Evolutionary conservation across 148 eudicot genomes (phyloP).

Genomic region (Fallopia convolvulus): DNA sequence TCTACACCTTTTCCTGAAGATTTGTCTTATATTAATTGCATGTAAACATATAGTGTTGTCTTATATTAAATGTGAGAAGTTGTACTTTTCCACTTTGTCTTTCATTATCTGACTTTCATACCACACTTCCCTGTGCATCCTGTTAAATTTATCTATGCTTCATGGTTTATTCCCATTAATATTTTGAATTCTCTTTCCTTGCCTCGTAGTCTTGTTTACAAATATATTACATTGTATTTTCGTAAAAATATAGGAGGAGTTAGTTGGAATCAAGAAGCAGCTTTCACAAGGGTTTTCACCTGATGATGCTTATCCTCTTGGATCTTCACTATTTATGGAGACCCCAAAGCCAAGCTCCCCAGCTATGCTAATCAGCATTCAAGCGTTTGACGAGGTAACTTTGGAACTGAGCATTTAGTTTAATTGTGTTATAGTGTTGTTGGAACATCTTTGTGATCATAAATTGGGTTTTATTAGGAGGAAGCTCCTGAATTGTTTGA

Average conservation of each 20-base stretch:
- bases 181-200: not conserved
- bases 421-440: not conserved
- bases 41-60: not conserved
- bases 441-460: not conserved
- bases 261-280: constrained; percentile 47
- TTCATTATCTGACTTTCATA: not conserved
- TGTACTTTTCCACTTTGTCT: not conserved
- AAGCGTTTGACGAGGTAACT: constrained; percentile 57
- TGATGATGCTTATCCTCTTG: constrained; percentile 65
- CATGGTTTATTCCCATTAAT: not conserved
- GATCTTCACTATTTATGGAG: constrained; percentile 67
- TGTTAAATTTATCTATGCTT: not conserved
- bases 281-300: constrained; percentile 63
- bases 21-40: not conserved
- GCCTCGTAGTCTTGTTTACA: not conserved
- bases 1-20: not conserved
- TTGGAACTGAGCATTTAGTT: not conserved
- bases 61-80: not conserved
- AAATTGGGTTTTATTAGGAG: constrained; percentile 25
- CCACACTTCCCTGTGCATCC: not conserved
- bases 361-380: constrained; percentile 39
- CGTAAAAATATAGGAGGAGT: constrained; percentile 42
- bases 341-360: constrained; percentile 71
- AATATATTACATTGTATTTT: not conserved
- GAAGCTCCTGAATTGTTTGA: constrained; percentile 37